Evolutionary conservation across 148 eudicot species (phyloP), one percentile per base, ranked within the genome.

Genomic region (Amaranthus cruentus): DNA sequence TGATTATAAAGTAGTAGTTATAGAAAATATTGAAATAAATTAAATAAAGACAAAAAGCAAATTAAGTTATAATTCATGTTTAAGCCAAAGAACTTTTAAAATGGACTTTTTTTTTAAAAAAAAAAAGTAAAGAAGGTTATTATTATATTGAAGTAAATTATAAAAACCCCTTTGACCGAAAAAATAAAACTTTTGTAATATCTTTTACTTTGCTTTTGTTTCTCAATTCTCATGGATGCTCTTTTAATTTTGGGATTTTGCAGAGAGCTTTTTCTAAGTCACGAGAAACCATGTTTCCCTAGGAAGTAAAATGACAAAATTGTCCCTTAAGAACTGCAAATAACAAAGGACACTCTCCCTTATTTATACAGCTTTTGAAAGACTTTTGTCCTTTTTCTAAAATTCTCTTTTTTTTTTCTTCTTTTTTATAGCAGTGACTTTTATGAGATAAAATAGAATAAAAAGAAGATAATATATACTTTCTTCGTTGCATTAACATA

Each of bases 331-430:
- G 49, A 69, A 47, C 52, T 62, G 62, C 63, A 60, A 66, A 82
- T 60, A 65, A 72, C 80, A 65, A 61, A 70, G 68, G 72, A 80
- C 75, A 46, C 73, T 72, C 73, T 14, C 47, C 38, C 38, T 28
- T 28, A 28, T 28, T 28, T 75, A 18, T 59, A 65, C 79, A 81
- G 73, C 89, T 84, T 88, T 82, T 75, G 62, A 72, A 86, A 83
- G 76, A 81, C 86, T 79, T 79, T 70, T 79, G 70, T 74, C 73
- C 74, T 67, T 65, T 72, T 9, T 65, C 13, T 59, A 71, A 77
- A 77, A 55, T 68, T 60, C 69, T 42, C 68, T 54, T 28, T 55
- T n/a, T 68, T 61, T 60, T 28, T 68, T 58, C 52, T 58, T 55
- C 70, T 18, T 57, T 69, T 80, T 70, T 80, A 65, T 49, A 74